These are phyloP conservation scores for Fusarium tricinctum DNA, from an alignment of 2,329 filamentous ascomycete genomes.

Conservation along the genomic window DNA sequence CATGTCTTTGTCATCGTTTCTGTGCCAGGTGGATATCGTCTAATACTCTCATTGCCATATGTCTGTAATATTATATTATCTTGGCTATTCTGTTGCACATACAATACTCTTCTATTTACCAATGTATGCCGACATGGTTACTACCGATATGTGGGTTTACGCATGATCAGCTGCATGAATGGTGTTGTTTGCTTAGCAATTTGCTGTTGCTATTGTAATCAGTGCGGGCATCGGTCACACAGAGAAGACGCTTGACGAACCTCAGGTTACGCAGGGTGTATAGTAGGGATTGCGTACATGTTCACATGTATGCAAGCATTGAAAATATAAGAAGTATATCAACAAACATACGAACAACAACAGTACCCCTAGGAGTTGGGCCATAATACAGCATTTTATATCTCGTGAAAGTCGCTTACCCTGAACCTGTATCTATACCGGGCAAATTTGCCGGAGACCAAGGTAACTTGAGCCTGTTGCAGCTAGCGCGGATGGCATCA, in stretches of 20 bases:
- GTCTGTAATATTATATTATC: background rate
- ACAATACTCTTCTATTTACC: background rate
- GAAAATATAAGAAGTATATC: too few relatives aligned
- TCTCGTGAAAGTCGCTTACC: background rate
- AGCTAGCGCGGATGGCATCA: conserved; percentile 49
- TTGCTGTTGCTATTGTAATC: conserved; percentile 31
- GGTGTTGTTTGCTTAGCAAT: conserved; percentile 21
- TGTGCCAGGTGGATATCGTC: too few relatives aligned
- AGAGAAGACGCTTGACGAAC: background rate
- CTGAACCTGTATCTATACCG: conserved; percentile 5
- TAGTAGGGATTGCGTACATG: background rate
- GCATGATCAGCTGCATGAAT: conserved; percentile 5
- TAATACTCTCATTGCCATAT: background rate
- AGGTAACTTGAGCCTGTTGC: conserved; percentile 21
- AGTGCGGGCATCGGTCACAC: conserved; percentile 5
- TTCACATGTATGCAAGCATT: background rate
- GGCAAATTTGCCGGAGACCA: conserved; percentile 9
- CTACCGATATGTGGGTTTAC: conserved; percentile 2
- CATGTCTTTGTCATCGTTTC: too few relatives aligned
- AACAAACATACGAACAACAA: background rate
- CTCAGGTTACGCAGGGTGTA: too few relatives aligned
- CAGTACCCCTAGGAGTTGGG: background rate
- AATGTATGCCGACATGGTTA: background rate
- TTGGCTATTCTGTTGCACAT: background rate
- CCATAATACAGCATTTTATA: background rate